A percentile compares a stretch with the other conserved stretches of the same genome.
phyloP scores from a whole-genome alignment of 1,284 basidiomycete genomes.

The Sanghuangporus sanghuang region DNA sequence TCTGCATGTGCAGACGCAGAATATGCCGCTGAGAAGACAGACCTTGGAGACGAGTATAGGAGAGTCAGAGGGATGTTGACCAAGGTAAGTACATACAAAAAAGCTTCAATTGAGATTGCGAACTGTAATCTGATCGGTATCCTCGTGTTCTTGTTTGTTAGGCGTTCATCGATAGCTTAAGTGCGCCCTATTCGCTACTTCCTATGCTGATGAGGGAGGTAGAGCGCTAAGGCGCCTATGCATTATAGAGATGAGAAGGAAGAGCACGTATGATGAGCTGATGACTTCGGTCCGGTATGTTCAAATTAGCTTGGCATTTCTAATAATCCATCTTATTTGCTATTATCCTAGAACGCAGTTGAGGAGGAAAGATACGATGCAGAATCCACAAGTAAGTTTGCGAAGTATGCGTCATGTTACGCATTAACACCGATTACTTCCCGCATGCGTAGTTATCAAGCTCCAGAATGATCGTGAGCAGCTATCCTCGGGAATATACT shows the following conservation, averaged over 20 bases:
- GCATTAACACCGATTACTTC: neutral
- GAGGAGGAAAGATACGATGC: neutral
- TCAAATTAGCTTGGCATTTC: neutral
- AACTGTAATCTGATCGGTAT: neutral
- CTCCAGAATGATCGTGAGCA: conserved; percentile 3
- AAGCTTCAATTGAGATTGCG: neutral
- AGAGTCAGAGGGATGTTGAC: conserved; percentile 14
- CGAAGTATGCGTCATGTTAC: neutral
- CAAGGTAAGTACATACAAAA: neutral
- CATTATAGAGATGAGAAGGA: conserved; percentile 3
- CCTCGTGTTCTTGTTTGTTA: neutral
- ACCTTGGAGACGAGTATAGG: neutral
- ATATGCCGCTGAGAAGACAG: conserved; percentile 7
- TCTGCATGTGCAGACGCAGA: conserved; percentile 12
- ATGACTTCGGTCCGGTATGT: conserved; percentile 9
- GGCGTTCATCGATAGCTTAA: conserved; percentile 14
- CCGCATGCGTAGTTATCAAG: conserved; percentile 3
- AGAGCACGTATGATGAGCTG: conserved; percentile 12
- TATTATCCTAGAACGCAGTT: neutral
- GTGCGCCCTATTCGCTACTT: neutral
- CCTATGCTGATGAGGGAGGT: neutral
- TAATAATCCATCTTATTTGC: neutral
- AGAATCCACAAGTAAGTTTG: conserved; percentile 8
- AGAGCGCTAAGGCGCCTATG: neutral
- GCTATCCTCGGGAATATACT: neutral